Evolutionary conservation across 192 early-diverging fungal species (phyloP).

Genomic region (Ramicandelaber brevisporus): DNA sequence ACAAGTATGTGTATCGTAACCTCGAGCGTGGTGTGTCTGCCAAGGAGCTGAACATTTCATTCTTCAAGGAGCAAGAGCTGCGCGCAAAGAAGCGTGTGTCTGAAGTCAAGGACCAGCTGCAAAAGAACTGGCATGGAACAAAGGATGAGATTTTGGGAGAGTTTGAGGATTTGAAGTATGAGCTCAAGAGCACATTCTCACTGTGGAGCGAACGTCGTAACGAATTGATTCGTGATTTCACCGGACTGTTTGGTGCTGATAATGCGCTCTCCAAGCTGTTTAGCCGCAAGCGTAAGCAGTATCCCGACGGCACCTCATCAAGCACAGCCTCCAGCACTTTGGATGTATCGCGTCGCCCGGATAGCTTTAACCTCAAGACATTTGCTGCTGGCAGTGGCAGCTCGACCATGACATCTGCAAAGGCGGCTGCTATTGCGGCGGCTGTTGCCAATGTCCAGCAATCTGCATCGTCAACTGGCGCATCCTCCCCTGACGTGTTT

Average conservation of each 20-base stretch:
- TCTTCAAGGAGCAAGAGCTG: constrained; percentile 55
- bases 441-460: too few relatives aligned
- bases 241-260: constrained; percentile 36
- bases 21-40: constrained; percentile 59
- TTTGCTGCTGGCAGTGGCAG: too few relatives aligned
- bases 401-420: too few relatives aligned
- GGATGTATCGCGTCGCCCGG: too few relatives aligned
- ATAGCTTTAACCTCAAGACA: too few relatives aligned
- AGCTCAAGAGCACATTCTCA: constrained; percentile 27
- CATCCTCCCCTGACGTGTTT: too few relatives aligned
- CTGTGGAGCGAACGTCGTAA: constrained; percentile 53
- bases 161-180: constrained; percentile 31
- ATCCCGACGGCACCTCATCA: too few relatives aligned
- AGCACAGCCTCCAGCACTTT: too few relatives aligned
- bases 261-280: too few relatives aligned
- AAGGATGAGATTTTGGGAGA: constrained; percentile 32
- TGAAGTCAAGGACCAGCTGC: constrained; percentile 36
- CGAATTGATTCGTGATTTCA: constrained; percentile 44
- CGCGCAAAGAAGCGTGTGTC: constrained; percentile 48
- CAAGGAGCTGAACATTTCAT: constrained; percentile 58
- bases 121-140: constrained; percentile 35
- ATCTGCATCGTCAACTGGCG: too few relatives aligned
- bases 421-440: too few relatives aligned
- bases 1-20: constrained; percentile 57
- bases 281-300: too few relatives aligned